These are phyloP conservation scores for Malassezia restricta DNA, from an alignment of 1,284 basidiomycete genomes.

Conservation along the genomic window DNA sequence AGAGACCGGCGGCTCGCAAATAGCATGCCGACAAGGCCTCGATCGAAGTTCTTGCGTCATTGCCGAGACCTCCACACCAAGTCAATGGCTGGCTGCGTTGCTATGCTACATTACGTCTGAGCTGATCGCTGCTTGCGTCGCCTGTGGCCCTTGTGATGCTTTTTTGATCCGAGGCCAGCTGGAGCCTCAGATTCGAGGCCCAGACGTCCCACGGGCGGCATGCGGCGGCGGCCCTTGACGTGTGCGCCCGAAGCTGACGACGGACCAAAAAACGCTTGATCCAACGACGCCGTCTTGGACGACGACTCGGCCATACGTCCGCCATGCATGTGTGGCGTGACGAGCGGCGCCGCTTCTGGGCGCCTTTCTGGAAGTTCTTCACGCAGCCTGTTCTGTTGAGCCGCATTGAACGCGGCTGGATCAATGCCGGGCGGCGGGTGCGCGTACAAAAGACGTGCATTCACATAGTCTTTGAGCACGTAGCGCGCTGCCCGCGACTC, in stretches of 20 bases:
- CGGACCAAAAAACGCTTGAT: constrained; percentile 59
- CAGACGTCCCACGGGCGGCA: constrained; percentile 47
- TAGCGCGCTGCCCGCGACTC: constrained; percentile 85
- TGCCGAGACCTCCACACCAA: neutral
- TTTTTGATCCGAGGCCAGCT: constrained; percentile 54
- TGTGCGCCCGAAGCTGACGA: constrained; percentile 54
- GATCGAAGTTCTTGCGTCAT: too few relatives aligned
- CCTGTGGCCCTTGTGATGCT: constrained; percentile 76
- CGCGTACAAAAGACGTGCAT: constrained; percentile 79
- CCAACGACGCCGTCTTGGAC: constrained; percentile 13
- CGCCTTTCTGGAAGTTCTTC: constrained; percentile 34
- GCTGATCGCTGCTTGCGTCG: constrained; percentile 34
- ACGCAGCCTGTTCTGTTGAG: constrained; percentile 58
- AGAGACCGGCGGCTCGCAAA: neutral
- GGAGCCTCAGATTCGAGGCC: constrained; percentile 37
- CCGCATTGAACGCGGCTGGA: constrained; percentile 65
- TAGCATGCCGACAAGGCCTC: neutral
- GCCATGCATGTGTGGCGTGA: neutral
- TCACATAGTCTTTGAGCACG: constrained; percentile 94
- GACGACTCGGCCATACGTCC: neutral
- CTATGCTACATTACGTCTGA: constrained; percentile 15
- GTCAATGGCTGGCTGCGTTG: neutral
- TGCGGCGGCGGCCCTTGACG: constrained; percentile 49
- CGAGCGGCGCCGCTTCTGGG: neutral
- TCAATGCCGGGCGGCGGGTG: constrained; percentile 61